phyloP scores from a whole-genome alignment of 768 basidiomycete genomes.

The Calocybe gangraenosa region DNA sequence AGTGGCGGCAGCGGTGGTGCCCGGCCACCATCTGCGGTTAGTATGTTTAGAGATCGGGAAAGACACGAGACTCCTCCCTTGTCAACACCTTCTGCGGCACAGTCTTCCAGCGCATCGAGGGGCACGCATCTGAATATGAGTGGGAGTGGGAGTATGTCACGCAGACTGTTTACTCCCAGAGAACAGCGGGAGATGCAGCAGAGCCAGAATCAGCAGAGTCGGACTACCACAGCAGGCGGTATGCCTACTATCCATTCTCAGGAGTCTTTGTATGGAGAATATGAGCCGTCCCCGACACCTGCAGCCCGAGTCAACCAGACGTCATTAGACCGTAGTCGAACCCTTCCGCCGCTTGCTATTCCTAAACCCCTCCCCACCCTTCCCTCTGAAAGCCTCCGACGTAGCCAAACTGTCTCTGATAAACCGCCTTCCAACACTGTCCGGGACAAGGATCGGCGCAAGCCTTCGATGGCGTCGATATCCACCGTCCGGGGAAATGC shows the following conservation, averaged over 20 bases:
- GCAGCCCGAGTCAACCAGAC: slow-evolving; percentile 25
- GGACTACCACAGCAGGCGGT: slow-evolving; percentile 7
- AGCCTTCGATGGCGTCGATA: slow-evolving; percentile 32
- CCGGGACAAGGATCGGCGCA: slow-evolving; percentile 24
- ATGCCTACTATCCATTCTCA: slow-evolving; percentile 39
- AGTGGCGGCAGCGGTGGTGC: not conserved
- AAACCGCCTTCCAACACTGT: slow-evolving; percentile 11
- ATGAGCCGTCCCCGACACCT: slow-evolving; percentile 43
- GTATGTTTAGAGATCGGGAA: not conserved
- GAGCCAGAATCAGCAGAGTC: not conserved
- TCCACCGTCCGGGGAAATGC: slow-evolving; percentile 40
- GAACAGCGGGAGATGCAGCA: slow-evolving; percentile 46
- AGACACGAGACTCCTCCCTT: not conserved
- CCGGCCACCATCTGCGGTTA: not conserved
- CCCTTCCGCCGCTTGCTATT: slow-evolving; percentile 46
- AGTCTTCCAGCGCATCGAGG: not conserved
- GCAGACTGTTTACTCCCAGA: slow-evolving; percentile 55
- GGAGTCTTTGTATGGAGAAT: slow-evolving; percentile 32
- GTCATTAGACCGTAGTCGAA: slow-evolving; percentile 37
- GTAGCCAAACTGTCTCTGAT: slow-evolving; percentile 14
- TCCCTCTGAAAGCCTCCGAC: slow-evolving; percentile 48
- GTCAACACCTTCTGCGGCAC: no score
- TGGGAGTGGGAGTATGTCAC: slow-evolving; percentile 20
- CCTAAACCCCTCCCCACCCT: slow-evolving; percentile 52
- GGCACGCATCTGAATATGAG: not conserved